Evolutionary conservation across 1,284 basidiomycete genomes (phyloP).

Genomic region (Schizophyllum amplum): DNA sequence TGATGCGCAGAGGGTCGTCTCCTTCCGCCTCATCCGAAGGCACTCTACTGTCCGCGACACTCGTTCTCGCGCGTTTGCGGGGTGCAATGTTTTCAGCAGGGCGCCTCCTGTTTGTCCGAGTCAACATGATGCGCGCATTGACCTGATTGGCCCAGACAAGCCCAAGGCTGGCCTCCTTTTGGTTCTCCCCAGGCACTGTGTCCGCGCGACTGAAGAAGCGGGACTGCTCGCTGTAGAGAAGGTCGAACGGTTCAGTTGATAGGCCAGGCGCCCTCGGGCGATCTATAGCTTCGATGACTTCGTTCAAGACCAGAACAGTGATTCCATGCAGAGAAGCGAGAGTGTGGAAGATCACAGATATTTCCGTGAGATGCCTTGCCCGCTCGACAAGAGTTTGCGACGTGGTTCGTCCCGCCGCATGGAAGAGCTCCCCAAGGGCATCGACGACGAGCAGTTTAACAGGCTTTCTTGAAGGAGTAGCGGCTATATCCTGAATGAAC

Average conservation of each 20-base stretch:
- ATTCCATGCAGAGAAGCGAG: constrained; percentile 57
- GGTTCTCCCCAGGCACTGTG: constrained; percentile 43
- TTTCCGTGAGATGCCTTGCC: constrained; percentile 57
- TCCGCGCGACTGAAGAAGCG: constrained; percentile 68
- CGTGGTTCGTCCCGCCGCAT: constrained; percentile 46
- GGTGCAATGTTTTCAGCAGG: background rate
- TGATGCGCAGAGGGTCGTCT: constrained; percentile 40
- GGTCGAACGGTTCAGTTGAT: constrained; percentile 22
- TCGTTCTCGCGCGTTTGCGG: background rate
- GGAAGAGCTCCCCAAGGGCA: constrained; percentile 75
- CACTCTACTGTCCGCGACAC: background rate
- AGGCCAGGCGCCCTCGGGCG: constrained; percentile 18
- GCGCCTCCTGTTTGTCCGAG: constrained; percentile 41
- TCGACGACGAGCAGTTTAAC: constrained; percentile 74
- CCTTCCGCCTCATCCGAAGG: constrained; percentile 11
- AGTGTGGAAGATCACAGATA: constrained; percentile 59
- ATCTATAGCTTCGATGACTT: constrained; percentile 73
- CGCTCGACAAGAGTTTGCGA: constrained; percentile 58
- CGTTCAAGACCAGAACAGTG: constrained; percentile 79
- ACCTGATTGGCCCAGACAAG: constrained; percentile 89
- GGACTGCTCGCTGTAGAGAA: constrained; percentile 67
- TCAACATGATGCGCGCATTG: constrained; percentile 76
- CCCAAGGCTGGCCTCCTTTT: constrained; percentile 77
- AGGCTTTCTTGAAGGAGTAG: constrained; percentile 32
- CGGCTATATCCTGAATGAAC: constrained; percentile 36